phyloP scores from a whole-genome alignment of 2,329 filamentous ascomycete species.

The Penicillium aurantiogriseum region DNA sequence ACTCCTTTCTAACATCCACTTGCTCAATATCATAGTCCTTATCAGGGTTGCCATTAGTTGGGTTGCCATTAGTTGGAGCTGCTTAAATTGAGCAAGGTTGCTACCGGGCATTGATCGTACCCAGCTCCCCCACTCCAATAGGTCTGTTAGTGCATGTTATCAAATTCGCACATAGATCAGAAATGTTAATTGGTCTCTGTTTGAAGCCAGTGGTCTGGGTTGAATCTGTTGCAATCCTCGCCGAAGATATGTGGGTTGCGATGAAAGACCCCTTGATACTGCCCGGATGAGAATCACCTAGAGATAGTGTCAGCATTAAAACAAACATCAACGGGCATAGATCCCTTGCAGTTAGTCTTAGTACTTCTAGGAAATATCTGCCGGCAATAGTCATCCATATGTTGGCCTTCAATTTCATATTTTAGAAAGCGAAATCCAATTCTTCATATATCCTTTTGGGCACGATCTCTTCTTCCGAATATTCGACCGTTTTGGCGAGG shows the following conservation, averaged over 20 bases:
- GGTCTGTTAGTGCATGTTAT: background rate
- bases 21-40: constrained; percentile 35
- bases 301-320: too few species aligned
- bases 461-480: too few species aligned
- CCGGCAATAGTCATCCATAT: too few species aligned
- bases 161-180: constrained; percentile 16
- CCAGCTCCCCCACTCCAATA: constrained; percentile 36
- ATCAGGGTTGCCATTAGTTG: constrained; percentile 37
- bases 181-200: constrained; percentile 1
- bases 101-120: constrained; percentile 38
- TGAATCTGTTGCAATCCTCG: constrained; percentile 24
- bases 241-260: constrained; percentile 23
- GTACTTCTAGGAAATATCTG: too few species aligned
- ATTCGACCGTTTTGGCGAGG: too few species aligned
- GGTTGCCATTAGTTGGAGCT: constrained; percentile 36
- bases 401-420: too few species aligned
- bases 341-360: too few species aligned
- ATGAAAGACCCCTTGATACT: constrained; percentile 33
- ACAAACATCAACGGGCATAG: too few species aligned
- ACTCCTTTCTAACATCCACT: constrained; percentile 19
- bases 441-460: too few species aligned
- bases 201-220: constrained; percentile 24
- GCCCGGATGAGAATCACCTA: constrained; percentile 15
- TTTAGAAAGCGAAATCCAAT: too few species aligned
- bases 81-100: constrained; percentile 38